Evolutionary conservation across 768 basidiomycete genomes (phyloP).

Genomic region (Amanita phalloides): DNA sequence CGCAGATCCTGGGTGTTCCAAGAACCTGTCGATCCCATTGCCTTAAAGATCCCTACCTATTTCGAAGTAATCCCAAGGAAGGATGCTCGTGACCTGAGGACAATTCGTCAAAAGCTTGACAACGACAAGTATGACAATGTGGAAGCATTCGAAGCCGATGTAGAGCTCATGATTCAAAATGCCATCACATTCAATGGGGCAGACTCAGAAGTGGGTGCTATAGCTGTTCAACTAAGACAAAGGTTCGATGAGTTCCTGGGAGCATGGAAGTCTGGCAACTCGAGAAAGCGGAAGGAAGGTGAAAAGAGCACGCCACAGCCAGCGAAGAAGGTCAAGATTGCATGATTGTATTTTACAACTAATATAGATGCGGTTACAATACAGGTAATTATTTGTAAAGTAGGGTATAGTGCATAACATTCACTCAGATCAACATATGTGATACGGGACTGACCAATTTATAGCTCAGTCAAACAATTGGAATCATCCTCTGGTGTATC

Average conservation of each 20-base stretch:
- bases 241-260: conserved; percentile 45
- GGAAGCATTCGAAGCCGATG: conserved; percentile 75
- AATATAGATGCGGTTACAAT: conserved; percentile 5
- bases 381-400: conserved; percentile 16
- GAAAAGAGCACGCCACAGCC: conserved; percentile 57
- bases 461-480: conserved; percentile 41
- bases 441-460: conserved; percentile 27
- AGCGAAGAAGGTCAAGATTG: conserved; percentile 56
- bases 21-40: conserved; percentile 82
- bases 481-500: conserved; percentile 72
- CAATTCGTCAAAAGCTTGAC: conserved; percentile 75
- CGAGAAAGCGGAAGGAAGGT: conserved; percentile 69
- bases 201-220: conserved; percentile 66
- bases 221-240: conserved; percentile 39
- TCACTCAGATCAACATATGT: neutral
- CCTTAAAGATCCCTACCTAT: conserved; percentile 78
- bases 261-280: conserved; percentile 32
- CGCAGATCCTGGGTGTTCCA: conserved; percentile 70
- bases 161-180: conserved; percentile 82
- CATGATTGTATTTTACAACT: conserved; percentile 23
- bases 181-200: conserved; percentile 82
- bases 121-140: conserved; percentile 71
- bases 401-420: conserved; percentile 13
- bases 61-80: conserved; percentile 77
- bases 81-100: conserved; percentile 78